phyloP scores from a whole-genome alignment of 768 basidiomycete genomes.

The Amanita pseudoporphyria region DNA sequence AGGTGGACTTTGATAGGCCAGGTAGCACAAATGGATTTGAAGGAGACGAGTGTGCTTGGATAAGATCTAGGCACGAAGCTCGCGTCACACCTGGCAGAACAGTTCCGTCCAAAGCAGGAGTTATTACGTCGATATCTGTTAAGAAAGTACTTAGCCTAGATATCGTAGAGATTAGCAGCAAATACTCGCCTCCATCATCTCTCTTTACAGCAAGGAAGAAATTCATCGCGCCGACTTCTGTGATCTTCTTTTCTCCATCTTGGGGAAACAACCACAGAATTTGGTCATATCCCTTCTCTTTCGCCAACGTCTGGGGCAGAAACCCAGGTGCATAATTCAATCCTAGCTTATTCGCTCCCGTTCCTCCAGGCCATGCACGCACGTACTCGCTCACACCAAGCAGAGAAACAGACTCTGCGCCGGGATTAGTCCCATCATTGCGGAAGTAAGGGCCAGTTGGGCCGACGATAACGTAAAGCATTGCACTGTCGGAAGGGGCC shows the following conservation, averaged over 20 bases:
- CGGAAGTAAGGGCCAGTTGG: constrained; percentile 75
- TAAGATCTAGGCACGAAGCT: constrained; percentile 59
- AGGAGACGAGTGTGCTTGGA: constrained; percentile 39
- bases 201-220: constrained; percentile 58
- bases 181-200: constrained; percentile 33
- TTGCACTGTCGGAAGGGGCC: constrained; percentile 59
- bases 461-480: constrained; percentile 65
- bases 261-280: constrained; percentile 58
- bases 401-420: constrained; percentile 28
- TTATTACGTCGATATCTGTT: constrained; percentile 66
- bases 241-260: constrained; percentile 18
- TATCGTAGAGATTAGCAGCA: too few species aligned
- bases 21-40: constrained; percentile 35
- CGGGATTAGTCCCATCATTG: constrained; percentile 16
- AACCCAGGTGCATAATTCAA: constrained; percentile 56
- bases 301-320: constrained; percentile 56
- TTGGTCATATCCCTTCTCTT: constrained; percentile 62
- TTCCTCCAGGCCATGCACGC: constrained; percentile 50
- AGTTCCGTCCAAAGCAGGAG: constrained; percentile 78
- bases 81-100: constrained; percentile 92
- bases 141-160: constrained; percentile 15
- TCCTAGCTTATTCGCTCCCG: constrained; percentile 73
- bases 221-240: constrained; percentile 75
- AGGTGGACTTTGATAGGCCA: constrained; percentile 18
- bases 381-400: constrained; percentile 31